Conservation (phyloP, 129 eudicot species). For the Oenanthe sinensis region DNA sequence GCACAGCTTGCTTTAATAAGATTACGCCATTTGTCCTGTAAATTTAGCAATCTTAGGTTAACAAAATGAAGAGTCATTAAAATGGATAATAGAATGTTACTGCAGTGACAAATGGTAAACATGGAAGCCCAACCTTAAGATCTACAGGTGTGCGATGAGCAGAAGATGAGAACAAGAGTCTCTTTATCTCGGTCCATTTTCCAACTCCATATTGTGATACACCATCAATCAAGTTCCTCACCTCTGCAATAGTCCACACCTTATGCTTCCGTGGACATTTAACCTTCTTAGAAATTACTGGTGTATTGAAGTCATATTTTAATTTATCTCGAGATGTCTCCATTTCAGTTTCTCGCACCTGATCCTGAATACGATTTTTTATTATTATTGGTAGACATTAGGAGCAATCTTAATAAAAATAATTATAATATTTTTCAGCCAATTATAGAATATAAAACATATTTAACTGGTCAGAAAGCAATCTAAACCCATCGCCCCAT, state of each 20-base stretch:
- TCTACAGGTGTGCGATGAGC: slow-evolving; percentile 78
- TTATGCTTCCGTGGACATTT: slow-evolving; percentile 49
- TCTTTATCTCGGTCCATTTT: slow-evolving; percentile 80
- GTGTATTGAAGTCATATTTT: slow-evolving; percentile 29
- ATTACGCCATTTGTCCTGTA: slow-evolving; percentile 95
- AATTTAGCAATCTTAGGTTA: slow-evolving; percentile 2
- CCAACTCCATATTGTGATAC: slow-evolving; percentile 79
- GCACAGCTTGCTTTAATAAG: slow-evolving; percentile 70
- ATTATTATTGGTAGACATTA: not conserved
- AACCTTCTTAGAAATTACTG: slow-evolving; percentile 16
- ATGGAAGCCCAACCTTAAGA: slow-evolving; percentile 52
- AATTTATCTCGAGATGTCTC: slow-evolving; percentile 20
- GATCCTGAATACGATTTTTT: not conserved
- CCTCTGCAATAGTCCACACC: slow-evolving; percentile 72
- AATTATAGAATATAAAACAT: not conserved
- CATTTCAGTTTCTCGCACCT: slow-evolving; percentile 8
- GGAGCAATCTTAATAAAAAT: not conserved
- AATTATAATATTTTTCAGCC: not conserved
- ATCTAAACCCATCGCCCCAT: not conserved
- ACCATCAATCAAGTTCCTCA: slow-evolving; percentile 67
- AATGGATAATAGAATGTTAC: not conserved
- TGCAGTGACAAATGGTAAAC: not conserved
- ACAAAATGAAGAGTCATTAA: not conserved
- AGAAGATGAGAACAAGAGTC: slow-evolving; percentile 59
- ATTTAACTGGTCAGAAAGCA: not conserved